These are phyloP conservation scores for Pisolithus sp. DNA, from an alignment of 768 basidiomycete species.

Conservation along the genomic window DNA sequence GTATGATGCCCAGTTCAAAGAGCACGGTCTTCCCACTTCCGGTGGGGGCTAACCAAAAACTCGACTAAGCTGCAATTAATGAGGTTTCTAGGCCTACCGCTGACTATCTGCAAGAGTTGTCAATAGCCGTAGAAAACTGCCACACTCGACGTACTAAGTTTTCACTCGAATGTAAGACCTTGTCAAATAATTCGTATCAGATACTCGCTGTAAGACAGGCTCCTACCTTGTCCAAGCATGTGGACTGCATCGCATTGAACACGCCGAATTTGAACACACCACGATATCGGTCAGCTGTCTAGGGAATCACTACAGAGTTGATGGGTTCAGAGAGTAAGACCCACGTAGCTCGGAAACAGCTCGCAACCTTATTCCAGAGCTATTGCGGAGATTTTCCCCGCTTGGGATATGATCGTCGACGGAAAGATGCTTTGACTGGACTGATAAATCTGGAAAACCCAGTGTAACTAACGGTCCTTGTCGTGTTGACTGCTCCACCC, in stretches of 20 bases:
- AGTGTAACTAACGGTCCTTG: neutral
- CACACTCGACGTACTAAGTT: conserved; percentile 49
- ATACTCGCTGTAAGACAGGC: neutral
- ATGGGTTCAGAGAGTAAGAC: conserved; percentile 11
- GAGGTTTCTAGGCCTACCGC: conserved; percentile 39
- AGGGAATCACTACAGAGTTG: conserved; percentile 6
- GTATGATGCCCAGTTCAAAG: conserved; percentile 87
- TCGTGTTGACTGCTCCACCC: no score
- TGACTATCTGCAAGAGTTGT: conserved; percentile 50
- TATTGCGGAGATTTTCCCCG: conserved; percentile 27
- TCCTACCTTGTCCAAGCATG: conserved; percentile 70
- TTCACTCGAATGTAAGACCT: conserved; percentile 55
- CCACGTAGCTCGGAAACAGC: conserved; percentile 71
- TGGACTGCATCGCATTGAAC: conserved; percentile 89
- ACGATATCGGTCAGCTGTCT: conserved; percentile 75
- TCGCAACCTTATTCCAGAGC: conserved; percentile 47
- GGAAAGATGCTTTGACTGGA: neutral
- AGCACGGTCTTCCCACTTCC: conserved; percentile 94
- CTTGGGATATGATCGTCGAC: neutral
- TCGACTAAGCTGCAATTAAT: conserved; percentile 2
- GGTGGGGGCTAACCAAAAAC: conserved; percentile 65
- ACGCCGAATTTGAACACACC: conserved; percentile 80
- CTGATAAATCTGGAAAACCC: neutral
- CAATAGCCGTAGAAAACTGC: neutral
- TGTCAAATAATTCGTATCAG: neutral